These are phyloP conservation scores for Bisporella sp. DNA, from an alignment of 2,329 filamentous ascomycete species.

Conservation along the genomic window DNA sequence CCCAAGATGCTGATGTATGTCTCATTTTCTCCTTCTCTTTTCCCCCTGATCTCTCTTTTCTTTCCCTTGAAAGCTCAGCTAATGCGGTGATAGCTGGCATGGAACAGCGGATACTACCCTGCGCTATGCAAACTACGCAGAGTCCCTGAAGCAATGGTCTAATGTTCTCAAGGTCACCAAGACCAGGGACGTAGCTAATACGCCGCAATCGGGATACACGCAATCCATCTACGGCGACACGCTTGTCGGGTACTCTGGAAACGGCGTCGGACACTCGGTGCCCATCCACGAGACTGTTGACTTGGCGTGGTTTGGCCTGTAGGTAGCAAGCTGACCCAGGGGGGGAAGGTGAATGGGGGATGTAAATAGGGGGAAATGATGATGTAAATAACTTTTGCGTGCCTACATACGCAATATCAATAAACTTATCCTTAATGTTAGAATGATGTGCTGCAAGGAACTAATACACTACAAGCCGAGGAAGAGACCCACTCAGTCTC, in stretches of 20 bases:
- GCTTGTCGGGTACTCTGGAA: constrained; percentile 25
- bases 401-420: no score
- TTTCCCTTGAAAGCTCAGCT: background rate
- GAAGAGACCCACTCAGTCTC: no score
- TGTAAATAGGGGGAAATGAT: no score
- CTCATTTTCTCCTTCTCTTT: background rate
- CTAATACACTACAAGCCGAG: no score
- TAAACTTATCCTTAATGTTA: no score
- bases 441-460: no score
- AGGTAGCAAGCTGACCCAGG: no score
- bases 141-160: constrained; percentile 40
- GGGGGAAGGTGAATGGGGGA: no score
- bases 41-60: constrained; percentile 1
- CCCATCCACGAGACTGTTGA: constrained; percentile 24
- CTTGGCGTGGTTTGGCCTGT: constrained; percentile 12
- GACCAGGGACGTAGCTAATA: constrained; percentile 21
- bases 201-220: constrained; percentile 25
- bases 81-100: constrained; percentile 25
- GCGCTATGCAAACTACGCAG: constrained; percentile 32
- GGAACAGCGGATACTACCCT: constrained; percentile 33
- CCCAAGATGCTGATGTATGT: constrained; percentile 31
- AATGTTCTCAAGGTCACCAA: constrained; percentile 32
- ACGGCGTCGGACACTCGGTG: constrained; percentile 26
- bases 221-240: constrained; percentile 29
- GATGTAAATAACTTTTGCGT: no score